Evolutionary conservation across 1,139 yeast species (phyloP), one percentile per base, ranked within the genome.

Genomic region (Yarrowia galli): DNA sequence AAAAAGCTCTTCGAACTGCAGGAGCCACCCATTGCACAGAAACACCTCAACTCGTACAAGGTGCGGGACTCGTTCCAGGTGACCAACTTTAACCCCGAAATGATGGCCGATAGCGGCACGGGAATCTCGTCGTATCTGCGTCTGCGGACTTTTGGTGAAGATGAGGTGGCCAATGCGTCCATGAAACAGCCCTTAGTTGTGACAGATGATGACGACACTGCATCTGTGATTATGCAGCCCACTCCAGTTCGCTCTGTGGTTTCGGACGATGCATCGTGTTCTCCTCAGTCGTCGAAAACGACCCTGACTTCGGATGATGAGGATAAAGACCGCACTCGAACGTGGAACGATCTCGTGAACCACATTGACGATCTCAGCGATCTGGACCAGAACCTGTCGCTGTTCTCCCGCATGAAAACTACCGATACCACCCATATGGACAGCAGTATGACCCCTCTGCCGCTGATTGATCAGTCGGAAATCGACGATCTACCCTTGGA

Each of bases 401-500:
- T 48, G 15, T 61, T 61, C 35, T 46, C 66, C 15, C 45, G 38
- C 22, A 61, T 61, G 66, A 61, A 61, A 22, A 61, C 66, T 12
- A 58, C 64, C 15, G 64, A 61, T 10, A 10, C 38, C 20, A 10
- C 25, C 23, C 56, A 46, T 10, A 61, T 61, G 66, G 66, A 46
- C 45, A 20, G 22, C n/a, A 36, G 22, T 23, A 38, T 38, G 53
- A 16, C 49, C 1, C 65, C 32, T 8, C 38, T 46, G 36, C 66
- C 66, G 25, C 46, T 61, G 38, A 61, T 61, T 23, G 66, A 61
- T 46, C 66, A 61, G 66, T 61, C 66, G 23, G 66, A 61, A 12
- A 61, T 61, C 23, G 66, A 61, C 38, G 66, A 61, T 18, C 48
- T 61, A 46, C 66, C 66, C 38, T 46, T 61, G 66, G 66, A 61